Evolutionary conservation across 306 rosid genomes (phyloP).

Genomic region (Vigna unguiculata): DNA sequence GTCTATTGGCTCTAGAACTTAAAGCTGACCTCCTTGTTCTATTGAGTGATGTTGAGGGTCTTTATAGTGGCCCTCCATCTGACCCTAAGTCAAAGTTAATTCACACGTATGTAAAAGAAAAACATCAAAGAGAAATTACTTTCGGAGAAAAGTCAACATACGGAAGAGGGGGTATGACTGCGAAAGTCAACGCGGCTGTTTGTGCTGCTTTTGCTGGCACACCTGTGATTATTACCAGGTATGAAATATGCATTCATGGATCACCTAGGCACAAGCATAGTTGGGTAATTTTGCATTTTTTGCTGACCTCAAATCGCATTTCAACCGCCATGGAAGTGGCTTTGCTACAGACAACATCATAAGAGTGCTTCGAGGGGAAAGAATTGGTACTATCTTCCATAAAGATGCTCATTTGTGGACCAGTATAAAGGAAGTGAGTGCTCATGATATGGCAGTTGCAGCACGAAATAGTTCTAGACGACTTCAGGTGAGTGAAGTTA

Average conservation of each 20-base stretch:
- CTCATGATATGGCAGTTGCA: conserved; percentile 83
- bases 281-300: conserved; percentile 15
- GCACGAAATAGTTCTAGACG: conserved; percentile 72
- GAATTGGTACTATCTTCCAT: conserved; percentile 85
- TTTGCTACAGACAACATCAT: conserved; percentile 75
- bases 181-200: conserved; percentile 89
- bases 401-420: conserved; percentile 88
- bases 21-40: conserved; percentile 89
- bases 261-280: neutral
- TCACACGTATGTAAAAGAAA: conserved; percentile 78
- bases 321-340: conserved; percentile 60
- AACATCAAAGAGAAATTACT: conserved; percentile 75
- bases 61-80: conserved; percentile 80
- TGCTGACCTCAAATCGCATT: conserved; percentile 37
- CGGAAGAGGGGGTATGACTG: conserved; percentile 96
- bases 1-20: conserved; percentile 78
- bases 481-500: conserved; percentile 60
- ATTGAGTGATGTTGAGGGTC: conserved; percentile 94
- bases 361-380: conserved; percentile 79
- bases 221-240: conserved; percentile 95
- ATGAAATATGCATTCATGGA: neutral
- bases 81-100: conserved; percentile 85
- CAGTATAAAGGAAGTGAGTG: conserved; percentile 63
- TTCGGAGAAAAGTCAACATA: conserved; percentile 88
- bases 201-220: conserved; percentile 74